Evolutionary conservation across 2,329 filamentous ascomycete genomes (phyloP).

Genomic region (Fusarium sp.): DNA sequence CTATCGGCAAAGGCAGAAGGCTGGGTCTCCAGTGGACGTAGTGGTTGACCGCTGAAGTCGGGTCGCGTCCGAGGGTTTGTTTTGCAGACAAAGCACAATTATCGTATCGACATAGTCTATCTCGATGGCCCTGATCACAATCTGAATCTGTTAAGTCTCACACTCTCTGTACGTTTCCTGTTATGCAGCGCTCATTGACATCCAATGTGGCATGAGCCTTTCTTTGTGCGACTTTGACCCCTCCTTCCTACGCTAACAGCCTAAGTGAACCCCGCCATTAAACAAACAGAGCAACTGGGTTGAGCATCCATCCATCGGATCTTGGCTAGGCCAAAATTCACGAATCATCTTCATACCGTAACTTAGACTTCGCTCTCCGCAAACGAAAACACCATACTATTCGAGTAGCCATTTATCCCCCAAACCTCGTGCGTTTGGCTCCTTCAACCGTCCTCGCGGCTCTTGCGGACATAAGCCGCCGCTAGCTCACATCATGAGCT

Average conservation of each 20-base stretch:
- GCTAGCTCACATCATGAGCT: conserved; percentile 65
- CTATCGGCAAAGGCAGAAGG: conserved; percentile 6
- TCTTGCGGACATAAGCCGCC: conserved; percentile 33
- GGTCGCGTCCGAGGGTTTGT: not conserved
- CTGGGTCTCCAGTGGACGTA: conserved; percentile 15
- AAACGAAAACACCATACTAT: conserved; percentile 6
- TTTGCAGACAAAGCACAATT: not conserved
- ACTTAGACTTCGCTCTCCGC: conserved; percentile 23
- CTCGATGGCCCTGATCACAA: not conserved
- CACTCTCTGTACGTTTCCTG: not conserved
- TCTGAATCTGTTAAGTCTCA: not conserved
- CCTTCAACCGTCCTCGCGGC: conserved; percentile 23
- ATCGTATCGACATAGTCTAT: not conserved
- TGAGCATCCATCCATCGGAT: conserved; percentile 15
- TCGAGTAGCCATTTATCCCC: not conserved
- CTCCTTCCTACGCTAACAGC: conserved; percentile 28
- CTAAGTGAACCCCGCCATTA: conserved; percentile 38
- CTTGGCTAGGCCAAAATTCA: conserved; percentile 32
- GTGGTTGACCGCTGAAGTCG: conserved; percentile 20
- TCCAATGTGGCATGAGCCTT: conserved; percentile 29
- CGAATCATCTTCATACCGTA: conserved; percentile 27
- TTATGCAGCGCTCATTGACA: not conserved
- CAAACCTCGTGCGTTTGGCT: conserved; percentile 4
- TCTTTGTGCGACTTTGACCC: conserved; percentile 32
- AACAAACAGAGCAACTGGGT: conserved; percentile 31